phyloP scores from a whole-genome alignment of 805 yeast species.

The Grigorovia transvaalensis region DNA sequence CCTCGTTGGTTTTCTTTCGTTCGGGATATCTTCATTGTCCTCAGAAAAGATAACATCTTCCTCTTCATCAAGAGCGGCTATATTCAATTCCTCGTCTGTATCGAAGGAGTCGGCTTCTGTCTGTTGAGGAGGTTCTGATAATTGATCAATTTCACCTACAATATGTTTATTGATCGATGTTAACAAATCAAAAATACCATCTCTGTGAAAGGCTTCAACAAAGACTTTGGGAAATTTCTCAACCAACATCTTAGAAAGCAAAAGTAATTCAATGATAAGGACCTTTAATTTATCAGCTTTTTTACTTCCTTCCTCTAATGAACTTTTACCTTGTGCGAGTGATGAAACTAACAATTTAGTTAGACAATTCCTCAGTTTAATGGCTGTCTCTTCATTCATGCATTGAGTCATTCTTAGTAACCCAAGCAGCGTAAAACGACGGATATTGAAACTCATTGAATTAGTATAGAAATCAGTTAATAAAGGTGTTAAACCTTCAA shows the following conservation, averaged over 20 bases:
- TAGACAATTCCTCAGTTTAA: slow-evolving; percentile 29
- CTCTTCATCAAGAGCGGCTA: slow-evolving; percentile 17
- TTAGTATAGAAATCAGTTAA: slow-evolving; percentile 59
- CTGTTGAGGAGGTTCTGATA: slow-evolving; percentile 16
- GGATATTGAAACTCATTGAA: slow-evolving; percentile 55
- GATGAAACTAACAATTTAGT: slow-evolving; percentile 48
- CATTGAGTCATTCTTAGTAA: slow-evolving; percentile 43
- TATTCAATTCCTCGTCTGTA: slow-evolving; percentile 11
- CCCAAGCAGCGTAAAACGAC: slow-evolving; percentile 46
- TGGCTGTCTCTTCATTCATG: slow-evolving; percentile 26
- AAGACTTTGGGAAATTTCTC: slow-evolving; percentile 36
- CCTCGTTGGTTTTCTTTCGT: slow-evolving; percentile 18
- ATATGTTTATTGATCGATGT: neutral
- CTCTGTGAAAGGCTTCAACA: slow-evolving; percentile 47
- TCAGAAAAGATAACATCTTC: slow-evolving; percentile 24
- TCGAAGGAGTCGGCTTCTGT: slow-evolving; percentile 12
- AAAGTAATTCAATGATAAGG: slow-evolving; percentile 39
- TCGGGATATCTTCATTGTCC: slow-evolving; percentile 27
- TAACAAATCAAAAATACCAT: slow-evolving; percentile 37
- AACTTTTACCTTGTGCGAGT: slow-evolving; percentile 41
- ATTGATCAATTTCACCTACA: neutral
- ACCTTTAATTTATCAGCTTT: slow-evolving; percentile 31
- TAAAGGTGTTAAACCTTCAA: slow-evolving; percentile 39
- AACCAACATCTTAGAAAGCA: slow-evolving; percentile 37
- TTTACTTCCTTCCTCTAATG: slow-evolving; percentile 14